Evolutionary conservation across 768 basidiomycete genomes (phyloP).

Genomic region (Serendipita indica): DNA sequence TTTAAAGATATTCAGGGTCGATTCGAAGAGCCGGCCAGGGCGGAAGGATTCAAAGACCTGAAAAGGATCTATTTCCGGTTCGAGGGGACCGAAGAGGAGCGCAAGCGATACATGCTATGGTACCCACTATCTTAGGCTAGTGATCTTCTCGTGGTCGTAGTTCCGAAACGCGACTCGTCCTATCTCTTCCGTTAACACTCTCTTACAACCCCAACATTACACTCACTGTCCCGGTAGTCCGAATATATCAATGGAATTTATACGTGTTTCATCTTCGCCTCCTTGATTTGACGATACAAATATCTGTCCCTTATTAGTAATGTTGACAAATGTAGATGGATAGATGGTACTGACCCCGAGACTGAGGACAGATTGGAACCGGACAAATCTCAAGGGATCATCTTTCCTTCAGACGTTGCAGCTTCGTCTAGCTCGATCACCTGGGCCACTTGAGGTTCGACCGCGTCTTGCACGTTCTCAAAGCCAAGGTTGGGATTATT

Average conservation of each 20-base stretch:
- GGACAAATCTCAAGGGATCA: conserved; percentile 45
- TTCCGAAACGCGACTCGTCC: conserved; percentile 6
- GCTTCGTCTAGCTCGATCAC: conserved; percentile 37
- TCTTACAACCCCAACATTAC: not conserved
- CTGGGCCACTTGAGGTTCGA: conserved; percentile 40
- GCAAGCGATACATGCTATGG: conserved; percentile 69
- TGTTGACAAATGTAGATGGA: not conserved
- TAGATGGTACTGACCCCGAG: conserved; percentile 38
- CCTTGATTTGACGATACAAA: conserved; percentile 58
- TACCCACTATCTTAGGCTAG: conserved; percentile 29
- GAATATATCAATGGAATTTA: conserved; percentile 51
- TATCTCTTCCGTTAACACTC: not conserved
- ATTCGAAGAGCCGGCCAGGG: conserved; percentile 48
- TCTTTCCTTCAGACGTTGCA: conserved; percentile 34
- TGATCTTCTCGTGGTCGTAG: not conserved
- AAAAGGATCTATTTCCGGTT: conserved; percentile 69
- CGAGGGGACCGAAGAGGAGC: conserved; percentile 58
- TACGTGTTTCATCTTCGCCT: conserved; percentile 45
- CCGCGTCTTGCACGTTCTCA: conserved; percentile 43
- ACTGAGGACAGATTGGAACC: conserved; percentile 53
- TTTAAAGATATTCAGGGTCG: conserved; percentile 42
- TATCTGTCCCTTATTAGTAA: conserved; percentile 34
- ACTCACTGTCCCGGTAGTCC: conserved; percentile 41
- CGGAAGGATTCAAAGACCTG: conserved; percentile 69
- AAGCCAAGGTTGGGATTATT: conserved; percentile 51